phyloP scores from a whole-genome alignment of 345 rosid genomes.

The Ricinus communis region DNA sequence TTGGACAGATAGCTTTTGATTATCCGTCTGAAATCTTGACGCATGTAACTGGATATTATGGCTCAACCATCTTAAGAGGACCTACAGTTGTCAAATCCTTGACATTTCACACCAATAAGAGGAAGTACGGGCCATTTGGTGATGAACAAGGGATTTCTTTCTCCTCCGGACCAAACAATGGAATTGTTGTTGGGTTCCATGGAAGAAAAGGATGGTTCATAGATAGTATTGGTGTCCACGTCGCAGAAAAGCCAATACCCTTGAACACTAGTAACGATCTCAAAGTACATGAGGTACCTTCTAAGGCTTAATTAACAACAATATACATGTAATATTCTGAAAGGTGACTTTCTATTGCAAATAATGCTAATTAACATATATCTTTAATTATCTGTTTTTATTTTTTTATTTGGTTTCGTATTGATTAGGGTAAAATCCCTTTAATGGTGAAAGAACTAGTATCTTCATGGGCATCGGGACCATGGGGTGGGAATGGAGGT shows the following conservation, averaged over 20 bases:
- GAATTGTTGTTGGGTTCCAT: slow-evolving; percentile 29
- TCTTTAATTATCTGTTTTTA: no score
- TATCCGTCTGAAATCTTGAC: slow-evolving; percentile 31
- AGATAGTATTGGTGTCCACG: slow-evolving; percentile 32
- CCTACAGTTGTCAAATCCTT: slow-evolving; percentile 21
- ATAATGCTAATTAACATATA: neutral
- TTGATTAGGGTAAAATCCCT: neutral
- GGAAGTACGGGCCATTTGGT: slow-evolving; percentile 35
- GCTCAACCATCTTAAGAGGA: slow-evolving; percentile 25
- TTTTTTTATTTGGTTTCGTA: neutral
- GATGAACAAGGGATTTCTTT: slow-evolving; percentile 30
- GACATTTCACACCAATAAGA: slow-evolving; percentile 28
- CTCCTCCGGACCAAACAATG: slow-evolving; percentile 21
- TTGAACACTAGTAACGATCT: neutral
- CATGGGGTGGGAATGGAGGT: slow-evolving; percentile 32
- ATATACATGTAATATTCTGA: neutral
- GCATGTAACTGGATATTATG: slow-evolving; percentile 29
- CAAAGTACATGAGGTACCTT: neutral
- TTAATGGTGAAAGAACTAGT: slow-evolving; percentile 8
- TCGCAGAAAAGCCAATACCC: slow-evolving; percentile 1
- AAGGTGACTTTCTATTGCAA: neutral
- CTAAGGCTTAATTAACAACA: no score
- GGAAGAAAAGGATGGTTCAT: slow-evolving; percentile 25
- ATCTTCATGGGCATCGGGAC: slow-evolving; percentile 14
- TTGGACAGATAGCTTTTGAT: slow-evolving; percentile 24